Evolutionary conservation across 495 filamentous ascomycete species (phyloP).

Genomic region (Choiromyces venosus): DNA sequence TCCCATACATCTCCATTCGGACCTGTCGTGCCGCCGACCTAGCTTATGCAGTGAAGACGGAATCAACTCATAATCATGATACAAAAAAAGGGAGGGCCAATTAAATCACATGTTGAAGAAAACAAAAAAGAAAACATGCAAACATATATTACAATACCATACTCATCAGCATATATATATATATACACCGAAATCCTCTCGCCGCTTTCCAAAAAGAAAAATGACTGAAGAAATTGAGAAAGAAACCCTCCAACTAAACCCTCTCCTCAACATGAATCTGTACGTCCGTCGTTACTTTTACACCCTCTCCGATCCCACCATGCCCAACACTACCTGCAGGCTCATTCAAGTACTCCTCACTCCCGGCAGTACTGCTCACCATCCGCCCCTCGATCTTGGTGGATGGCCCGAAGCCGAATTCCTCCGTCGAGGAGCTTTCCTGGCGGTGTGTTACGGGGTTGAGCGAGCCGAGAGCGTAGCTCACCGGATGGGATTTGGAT

Average conservation of each 20-base stretch:
- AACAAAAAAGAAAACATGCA: neutral
- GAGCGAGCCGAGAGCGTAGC: neutral
- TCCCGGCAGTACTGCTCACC: neutral
- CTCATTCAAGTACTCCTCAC: constrained; percentile 1
- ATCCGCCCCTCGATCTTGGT: constrained; percentile 2
- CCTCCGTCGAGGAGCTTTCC: constrained; percentile 3
- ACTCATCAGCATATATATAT: neutral
- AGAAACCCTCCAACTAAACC: neutral
- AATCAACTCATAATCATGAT: neutral
- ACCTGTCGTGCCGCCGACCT: neutral
- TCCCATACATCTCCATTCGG: too few species aligned
- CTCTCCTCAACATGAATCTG: constrained; percentile 2
- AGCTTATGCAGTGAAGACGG: neutral
- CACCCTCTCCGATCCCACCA: neutral
- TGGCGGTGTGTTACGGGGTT: neutral
- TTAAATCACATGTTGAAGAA: neutral
- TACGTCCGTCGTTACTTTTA: constrained; percentile 1
- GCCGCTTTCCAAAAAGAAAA: neutral
- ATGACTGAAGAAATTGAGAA: neutral
- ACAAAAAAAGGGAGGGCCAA: neutral
- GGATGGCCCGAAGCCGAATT: neutral
- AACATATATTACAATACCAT: neutral
- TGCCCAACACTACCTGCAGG: neutral
- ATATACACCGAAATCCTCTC: neutral
- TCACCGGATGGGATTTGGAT: neutral